phyloP scores from a whole-genome alignment of 2,329 filamentous ascomycete genomes.

The Aureobasidium sp. region DNA sequence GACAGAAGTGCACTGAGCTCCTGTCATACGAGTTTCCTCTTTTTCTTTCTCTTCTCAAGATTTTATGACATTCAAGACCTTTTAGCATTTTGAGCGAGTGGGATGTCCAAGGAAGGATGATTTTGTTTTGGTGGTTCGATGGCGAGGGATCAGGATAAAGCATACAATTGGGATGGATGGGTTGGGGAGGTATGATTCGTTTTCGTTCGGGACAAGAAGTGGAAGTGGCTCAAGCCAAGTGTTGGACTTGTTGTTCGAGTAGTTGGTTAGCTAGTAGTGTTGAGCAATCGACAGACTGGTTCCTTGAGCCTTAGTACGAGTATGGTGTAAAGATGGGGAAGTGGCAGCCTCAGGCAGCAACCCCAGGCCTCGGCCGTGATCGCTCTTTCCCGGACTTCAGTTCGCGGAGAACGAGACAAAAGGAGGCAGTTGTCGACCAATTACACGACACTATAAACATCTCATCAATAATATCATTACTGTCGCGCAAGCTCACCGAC shows the following conservation, averaged over 20 bases:
- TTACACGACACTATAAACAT: not conserved
- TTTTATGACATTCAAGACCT: slow-evolving; percentile 7
- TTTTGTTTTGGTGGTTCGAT: not conserved
- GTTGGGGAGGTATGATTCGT: not conserved
- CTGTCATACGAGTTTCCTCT: not conserved
- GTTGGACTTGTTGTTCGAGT: not conserved
- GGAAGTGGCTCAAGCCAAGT: slow-evolving; percentile 1
- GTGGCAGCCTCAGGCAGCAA: not conserved
- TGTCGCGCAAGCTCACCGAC: not conserved
- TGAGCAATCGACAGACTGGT: not conserved
- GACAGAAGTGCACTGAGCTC: not conserved
- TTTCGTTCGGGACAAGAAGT: not conserved
- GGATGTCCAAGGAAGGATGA: not conserved
- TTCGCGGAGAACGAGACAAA: slow-evolving; percentile 1
- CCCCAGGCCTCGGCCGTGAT: not conserved
- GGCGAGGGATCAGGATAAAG: not conserved
- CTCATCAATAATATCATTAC: not conserved
- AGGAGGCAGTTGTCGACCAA: not conserved
- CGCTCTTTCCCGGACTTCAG: not conserved
- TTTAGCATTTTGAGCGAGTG: slow-evolving; percentile 14
- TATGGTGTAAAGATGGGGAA: not conserved
- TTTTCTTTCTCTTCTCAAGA: not conserved
- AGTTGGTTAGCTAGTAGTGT: not conserved
- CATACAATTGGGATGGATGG: not conserved
- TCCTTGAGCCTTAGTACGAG: not conserved